Base-by-base conservation (phyloP, 1,284 basidiomycete genomes). In the Fistulinella staudtii region DNA sequence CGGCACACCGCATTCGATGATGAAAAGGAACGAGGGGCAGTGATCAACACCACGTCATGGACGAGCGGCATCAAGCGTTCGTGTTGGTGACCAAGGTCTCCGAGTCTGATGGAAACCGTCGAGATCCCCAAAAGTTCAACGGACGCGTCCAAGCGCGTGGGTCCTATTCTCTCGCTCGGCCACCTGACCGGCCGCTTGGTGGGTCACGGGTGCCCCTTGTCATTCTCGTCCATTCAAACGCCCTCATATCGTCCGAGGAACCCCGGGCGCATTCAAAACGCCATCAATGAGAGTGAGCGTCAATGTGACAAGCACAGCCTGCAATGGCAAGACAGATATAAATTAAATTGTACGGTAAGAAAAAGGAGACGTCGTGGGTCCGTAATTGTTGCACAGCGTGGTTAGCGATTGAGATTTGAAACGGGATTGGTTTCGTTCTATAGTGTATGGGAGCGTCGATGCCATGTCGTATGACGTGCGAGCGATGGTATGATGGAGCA, bases 301-400 rank as follows among this genome's bases (percentile, higher is more conserved):
- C 20, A n/a, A 21, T 28, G 21, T 11, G 21, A 25, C 20, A 41
- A 41, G 48, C 45, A 52, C 39, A 44, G 36, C 29, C 39, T 43
- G 42, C 25, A 39, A 39, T 34, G 34, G 39, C 40, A 40, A 45
- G 37, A 34, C 7, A 25, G 6, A 25, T 34, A 49, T 46, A 60
- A 46, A 48, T 60, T 46, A 49, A 43, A 34, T n/a, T 42, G 41
- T 36, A 43, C 24, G n/a, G n/a, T n/a, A n/a, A n/a, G n/a, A 25
- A 25, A 8, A 30, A 15, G 24, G 24, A 43, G 40, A 44, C 42
- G 37, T 29, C 24, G 24, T 37, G 21, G n/a, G 35, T 41, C 39
- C 36, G 15, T 24, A 21, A 38, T 39, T 31, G 22, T 56, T 7
- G 39, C 38, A 47, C 49, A 43, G 41, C 36, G 24, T 25, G n/a